These are phyloP conservation scores for Fusarium aywerte DNA, from an alignment of 2,329 filamentous ascomycete species.

Conservation along the genomic window DNA sequence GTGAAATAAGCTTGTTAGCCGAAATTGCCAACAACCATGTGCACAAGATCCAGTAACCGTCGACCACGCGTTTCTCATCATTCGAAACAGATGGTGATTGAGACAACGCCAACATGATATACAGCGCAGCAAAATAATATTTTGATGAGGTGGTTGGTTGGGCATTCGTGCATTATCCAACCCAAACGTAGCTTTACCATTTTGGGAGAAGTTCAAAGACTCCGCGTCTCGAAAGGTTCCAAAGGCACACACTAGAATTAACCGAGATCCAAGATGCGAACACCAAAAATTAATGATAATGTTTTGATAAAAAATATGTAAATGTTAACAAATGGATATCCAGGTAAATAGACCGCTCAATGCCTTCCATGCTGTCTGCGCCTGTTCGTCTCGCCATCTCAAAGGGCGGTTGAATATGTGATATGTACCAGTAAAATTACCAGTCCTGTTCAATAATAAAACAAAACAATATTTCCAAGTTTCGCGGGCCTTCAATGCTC, in stretches of 20 bases:
- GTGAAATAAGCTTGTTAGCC: slow-evolving; percentile 10
- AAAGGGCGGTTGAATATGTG: slow-evolving; percentile 18
- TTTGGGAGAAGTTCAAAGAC: slow-evolving; percentile 16
- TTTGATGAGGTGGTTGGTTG: slow-evolving; percentile 38
- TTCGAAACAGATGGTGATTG: slow-evolving; percentile 13
- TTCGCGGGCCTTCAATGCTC: slow-evolving; percentile 21
- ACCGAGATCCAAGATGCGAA: slow-evolving; percentile 2
- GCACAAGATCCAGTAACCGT: slow-evolving; percentile 4
- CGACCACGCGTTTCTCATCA: slow-evolving; percentile 18
- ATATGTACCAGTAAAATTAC: slow-evolving; percentile 12
- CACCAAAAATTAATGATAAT: slow-evolving; percentile 9
- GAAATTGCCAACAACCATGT: slow-evolving; percentile 11
- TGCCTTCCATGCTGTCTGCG: slow-evolving; percentile 29
- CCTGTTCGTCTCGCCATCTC: slow-evolving; percentile 27
- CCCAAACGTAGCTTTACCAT: slow-evolving; percentile 19
- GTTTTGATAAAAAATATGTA: slow-evolving; percentile 28
- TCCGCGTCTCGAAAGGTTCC: neutral
- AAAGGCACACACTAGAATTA: neutral
- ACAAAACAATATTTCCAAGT: slow-evolving; percentile 10
- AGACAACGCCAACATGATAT: slow-evolving; percentile 6
- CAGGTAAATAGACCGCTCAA: slow-evolving; percentile 38
- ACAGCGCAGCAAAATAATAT: neutral
- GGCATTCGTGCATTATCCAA: slow-evolving; percentile 40
- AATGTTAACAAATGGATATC: slow-evolving; percentile 42
- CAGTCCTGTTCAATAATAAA: slow-evolving; percentile 16